A percentile compares a stretch with the other conserved stretches of the same genome.
Conservation (phyloP, 495 filamentous ascomycete genomes). For the Physcia stellaris region DNA sequence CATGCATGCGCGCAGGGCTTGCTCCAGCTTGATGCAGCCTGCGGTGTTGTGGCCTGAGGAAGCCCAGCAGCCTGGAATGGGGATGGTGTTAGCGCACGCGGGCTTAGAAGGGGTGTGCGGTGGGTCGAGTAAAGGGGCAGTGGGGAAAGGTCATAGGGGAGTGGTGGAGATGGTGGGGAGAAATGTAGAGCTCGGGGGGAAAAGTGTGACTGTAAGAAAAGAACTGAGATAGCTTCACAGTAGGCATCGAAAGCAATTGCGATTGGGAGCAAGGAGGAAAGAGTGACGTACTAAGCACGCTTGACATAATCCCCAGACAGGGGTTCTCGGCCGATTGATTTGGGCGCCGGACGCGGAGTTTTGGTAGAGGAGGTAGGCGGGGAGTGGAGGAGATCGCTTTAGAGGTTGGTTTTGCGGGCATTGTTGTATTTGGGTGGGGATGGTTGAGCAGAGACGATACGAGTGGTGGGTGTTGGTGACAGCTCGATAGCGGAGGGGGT, state of each 20-base stretch:
- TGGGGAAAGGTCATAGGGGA: constrained; percentile 4
- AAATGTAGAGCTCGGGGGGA: constrained; percentile 3
- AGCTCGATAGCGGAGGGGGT: too few relatives aligned
- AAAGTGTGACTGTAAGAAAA: constrained; percentile 18
- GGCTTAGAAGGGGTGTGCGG: too few relatives aligned
- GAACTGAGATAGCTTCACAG: constrained; percentile 27
- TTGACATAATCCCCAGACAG: constrained; percentile 73
- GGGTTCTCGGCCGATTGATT: constrained; percentile 64
- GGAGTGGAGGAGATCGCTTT: constrained; percentile 43
- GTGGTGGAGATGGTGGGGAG: neutral
- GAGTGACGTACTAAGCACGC: too few relatives aligned
- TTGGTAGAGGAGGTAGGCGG: constrained; percentile 74
- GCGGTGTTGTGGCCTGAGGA: constrained; percentile 60
- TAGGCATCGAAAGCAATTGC: too few relatives aligned
- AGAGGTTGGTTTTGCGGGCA: constrained; percentile 43
- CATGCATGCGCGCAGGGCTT: constrained; percentile 79
- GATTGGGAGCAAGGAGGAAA: too few relatives aligned
- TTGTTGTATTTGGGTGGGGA: too few relatives aligned
- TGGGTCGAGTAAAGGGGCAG: too few relatives aligned
- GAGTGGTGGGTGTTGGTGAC: too few relatives aligned
- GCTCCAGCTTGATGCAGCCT: constrained; percentile 67
- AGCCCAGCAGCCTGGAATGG: constrained; percentile 97
- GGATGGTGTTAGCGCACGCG: too few relatives aligned
- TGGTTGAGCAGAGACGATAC: too few relatives aligned
- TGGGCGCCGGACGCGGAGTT: constrained; percentile 71